Percentiles rank a stretch among this genome's conserved stretches.
Conservation (phyloP, 208 protist genomes). For the Angomonas ambiguus region DNA sequence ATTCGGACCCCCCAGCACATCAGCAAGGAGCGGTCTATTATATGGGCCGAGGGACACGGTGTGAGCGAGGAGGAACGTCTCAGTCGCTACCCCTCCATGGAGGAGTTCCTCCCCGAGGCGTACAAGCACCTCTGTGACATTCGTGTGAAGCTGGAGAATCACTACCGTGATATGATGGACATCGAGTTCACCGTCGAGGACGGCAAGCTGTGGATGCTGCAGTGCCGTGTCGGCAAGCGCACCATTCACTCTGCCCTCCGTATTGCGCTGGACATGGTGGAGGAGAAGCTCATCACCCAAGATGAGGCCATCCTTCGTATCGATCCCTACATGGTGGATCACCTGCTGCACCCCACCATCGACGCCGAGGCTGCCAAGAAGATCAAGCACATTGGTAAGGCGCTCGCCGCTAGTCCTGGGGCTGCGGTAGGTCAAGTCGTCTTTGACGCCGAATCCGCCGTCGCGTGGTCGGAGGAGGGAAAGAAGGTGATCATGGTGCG, state of each 20-base stretch:
- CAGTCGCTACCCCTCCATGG: slow-evolving; percentile 68
- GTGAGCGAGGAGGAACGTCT: slow-evolving; percentile 62
- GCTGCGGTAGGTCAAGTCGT: slow-evolving; percentile 89
- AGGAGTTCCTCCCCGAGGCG: slow-evolving; percentile 81
- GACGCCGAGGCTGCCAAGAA: slow-evolving; percentile 47
- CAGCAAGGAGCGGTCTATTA: slow-evolving; percentile 40
- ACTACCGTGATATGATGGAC: slow-evolving; percentile 96
- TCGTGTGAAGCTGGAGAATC: slow-evolving; percentile 71
- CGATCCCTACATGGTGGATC: slow-evolving; percentile 78
- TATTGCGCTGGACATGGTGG: slow-evolving; percentile 90
- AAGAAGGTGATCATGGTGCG: slow-evolving; percentile 91
- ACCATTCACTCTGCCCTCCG: slow-evolving; percentile 86
- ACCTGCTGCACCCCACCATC: slow-evolving; percentile 89
- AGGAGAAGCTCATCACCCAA: slow-evolving; percentile 89
- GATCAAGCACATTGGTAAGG: slow-evolving; percentile 78
- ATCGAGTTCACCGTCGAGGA: slow-evolving; percentile 96
- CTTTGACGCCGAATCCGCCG: slow-evolving; percentile 79
- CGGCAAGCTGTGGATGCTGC: slow-evolving; percentile 93
- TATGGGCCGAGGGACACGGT: slow-evolving; percentile 69
- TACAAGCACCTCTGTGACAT: slow-evolving; percentile 86
- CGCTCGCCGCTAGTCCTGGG: slow-evolving; percentile 91
- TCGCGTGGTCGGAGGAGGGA: slow-evolving; percentile 41
- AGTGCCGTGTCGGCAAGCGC: slow-evolving; percentile 93
- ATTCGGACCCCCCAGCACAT: slow-evolving; percentile 93
- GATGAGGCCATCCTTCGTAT: slow-evolving; percentile 81